phyloP scores from a whole-genome alignment of 176 grass and related monocot species.

The Zea mays region Zm-B73-REFERENCE-NAM-5.0 NC_050103.1:89477001-89477500 shows the following conservation, averaged over 20 bases:
- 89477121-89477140: neutral
- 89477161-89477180: too few species aligned
- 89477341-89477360: neutral
- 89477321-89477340: conserved; percentile 17
- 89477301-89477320: conserved; percentile 7
- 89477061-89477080: neutral
- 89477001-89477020: conserved; percentile 24
- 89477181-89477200: too few species aligned
- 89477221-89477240: too few species aligned
- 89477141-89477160: too few species aligned
- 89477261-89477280: too few species aligned
- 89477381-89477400: conserved; percentile 4
- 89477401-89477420: conserved; percentile 24
- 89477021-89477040: neutral
- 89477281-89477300: neutral
- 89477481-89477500: conserved; percentile 29
- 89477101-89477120: neutral
- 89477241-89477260: too few species aligned
- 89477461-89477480: conserved; percentile 8
- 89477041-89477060: neutral
- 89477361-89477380: neutral
- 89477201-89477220: too few species aligned
- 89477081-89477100: conserved; percentile 24
- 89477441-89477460: conserved; percentile 12
- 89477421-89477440: neutral